These are phyloP conservation scores for Mycena latifolia DNA, from an alignment of 768 basidiomycete species.

Conservation along the genomic window DNA sequence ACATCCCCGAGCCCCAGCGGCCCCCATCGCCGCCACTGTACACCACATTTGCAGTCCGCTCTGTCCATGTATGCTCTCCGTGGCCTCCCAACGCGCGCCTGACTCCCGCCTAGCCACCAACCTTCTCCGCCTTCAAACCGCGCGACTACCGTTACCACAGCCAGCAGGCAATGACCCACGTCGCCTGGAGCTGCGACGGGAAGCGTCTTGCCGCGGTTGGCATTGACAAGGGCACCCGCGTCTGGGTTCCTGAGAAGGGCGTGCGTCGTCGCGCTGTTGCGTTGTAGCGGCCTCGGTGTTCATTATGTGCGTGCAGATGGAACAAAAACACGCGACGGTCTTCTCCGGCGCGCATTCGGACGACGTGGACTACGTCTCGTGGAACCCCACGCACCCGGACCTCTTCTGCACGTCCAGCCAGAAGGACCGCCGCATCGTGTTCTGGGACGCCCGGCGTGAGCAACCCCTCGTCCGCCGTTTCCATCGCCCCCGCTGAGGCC, in stretches of 20 bases:
- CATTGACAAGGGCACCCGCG: constrained; percentile 79
- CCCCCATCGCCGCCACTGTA: constrained; percentile 81
- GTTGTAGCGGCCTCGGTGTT: constrained; percentile 2
- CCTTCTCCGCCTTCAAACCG: constrained; percentile 84
- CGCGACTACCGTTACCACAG: constrained; percentile 78
- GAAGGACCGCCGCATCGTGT: constrained; percentile 79
- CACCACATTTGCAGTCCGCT: constrained; percentile 76
- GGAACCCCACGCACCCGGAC: constrained; percentile 90
- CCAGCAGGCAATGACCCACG: constrained; percentile 76
- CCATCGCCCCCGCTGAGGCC: background rate
- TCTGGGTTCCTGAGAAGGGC: constrained; percentile 86
- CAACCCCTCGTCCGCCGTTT: constrained; percentile 54
- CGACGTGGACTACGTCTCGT: constrained; percentile 85
- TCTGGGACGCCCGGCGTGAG: constrained; percentile 90
- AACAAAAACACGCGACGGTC: constrained; percentile 71
- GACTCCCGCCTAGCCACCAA: constrained; percentile 67
- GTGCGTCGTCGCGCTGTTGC: constrained; percentile 55
- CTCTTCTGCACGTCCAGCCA: constrained; percentile 85
- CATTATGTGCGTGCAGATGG: constrained; percentile 65
- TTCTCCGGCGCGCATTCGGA: constrained; percentile 82
- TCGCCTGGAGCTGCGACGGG: constrained; percentile 89
- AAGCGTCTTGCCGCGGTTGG: constrained; percentile 86
- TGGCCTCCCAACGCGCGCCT: constrained; percentile 19
- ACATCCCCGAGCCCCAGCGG: constrained; percentile 65
- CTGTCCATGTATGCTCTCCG: constrained; percentile 74